Evolutionary conservation across 2,329 filamentous ascomycete genomes (phyloP).

Genomic region (Fusarium longipes): DNA sequence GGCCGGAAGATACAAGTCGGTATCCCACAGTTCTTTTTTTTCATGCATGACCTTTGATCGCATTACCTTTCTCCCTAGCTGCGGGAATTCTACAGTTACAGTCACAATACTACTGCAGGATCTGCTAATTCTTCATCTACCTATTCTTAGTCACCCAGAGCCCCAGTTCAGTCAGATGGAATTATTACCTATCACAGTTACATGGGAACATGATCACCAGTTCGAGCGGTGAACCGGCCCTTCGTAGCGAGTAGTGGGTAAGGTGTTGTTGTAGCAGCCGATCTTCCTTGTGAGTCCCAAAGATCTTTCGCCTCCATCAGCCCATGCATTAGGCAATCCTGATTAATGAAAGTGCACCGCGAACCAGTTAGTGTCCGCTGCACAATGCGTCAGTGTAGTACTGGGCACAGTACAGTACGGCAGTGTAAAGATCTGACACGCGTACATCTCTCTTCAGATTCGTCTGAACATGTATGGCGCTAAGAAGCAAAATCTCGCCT

Average conservation of each 20-base stretch:
- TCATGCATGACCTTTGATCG: conserved; percentile 11
- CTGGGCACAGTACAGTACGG: background rate
- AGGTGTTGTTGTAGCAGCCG: conserved; percentile 29
- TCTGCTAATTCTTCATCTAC: conserved; percentile 7
- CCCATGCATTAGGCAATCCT: conserved; percentile 13
- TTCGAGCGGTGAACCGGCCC: conserved; percentile 31
- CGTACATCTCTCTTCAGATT: background rate
- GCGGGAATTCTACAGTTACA: conserved; percentile 9
- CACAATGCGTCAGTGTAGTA: conserved; percentile 4
- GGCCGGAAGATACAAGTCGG: background rate
- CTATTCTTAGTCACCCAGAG: conserved; percentile 28
- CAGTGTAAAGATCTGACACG: background rate
- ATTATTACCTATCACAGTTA: conserved; percentile 18
- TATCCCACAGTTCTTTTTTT: background rate
- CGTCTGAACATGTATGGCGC: conserved; percentile 11
- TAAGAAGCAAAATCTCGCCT: background rate
- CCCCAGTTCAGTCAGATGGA: conserved; percentile 8
- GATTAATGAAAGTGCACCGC: conserved; percentile 14
- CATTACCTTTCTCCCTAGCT: conserved; percentile 1
- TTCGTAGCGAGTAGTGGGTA: conserved; percentile 10
- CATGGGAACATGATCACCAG: conserved; percentile 26
- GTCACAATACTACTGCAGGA: background rate
- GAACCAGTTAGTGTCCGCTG: conserved; percentile 8
- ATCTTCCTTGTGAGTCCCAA: conserved; percentile 26
- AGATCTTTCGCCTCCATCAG: conserved; percentile 25